Conservation (phyloP, 768 basidiomycete genomes). For the Rhodotorula taiwanensis region DNA sequence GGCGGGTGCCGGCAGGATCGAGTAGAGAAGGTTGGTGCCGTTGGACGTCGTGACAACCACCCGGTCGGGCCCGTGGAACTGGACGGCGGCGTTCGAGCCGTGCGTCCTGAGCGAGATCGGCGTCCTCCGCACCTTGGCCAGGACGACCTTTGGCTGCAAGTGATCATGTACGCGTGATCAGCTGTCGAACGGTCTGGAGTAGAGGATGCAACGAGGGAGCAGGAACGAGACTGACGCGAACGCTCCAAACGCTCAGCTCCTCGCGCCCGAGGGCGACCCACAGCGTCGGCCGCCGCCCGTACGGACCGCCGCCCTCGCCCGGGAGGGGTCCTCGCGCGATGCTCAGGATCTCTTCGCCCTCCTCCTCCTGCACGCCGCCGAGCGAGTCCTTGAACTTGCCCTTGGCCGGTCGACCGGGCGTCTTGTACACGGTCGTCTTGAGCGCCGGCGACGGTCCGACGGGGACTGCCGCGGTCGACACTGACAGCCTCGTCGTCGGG, state of each 20-base stretch:
- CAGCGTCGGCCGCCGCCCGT: neutral
- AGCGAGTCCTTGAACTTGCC: slow-evolving; percentile 30
- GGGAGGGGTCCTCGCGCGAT: slow-evolving; percentile 11
- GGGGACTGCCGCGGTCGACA: slow-evolving; percentile 30
- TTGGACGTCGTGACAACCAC: slow-evolving; percentile 25
- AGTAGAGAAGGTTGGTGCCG: slow-evolving; percentile 32
- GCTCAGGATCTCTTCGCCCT: slow-evolving; percentile 31
- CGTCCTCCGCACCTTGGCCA: slow-evolving; percentile 32
- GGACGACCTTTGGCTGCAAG: slow-evolving; percentile 30
- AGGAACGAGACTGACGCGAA: slow-evolving; percentile 14
- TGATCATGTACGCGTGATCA: neutral
- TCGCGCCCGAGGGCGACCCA: slow-evolving; percentile 31
- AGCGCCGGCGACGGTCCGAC: slow-evolving; percentile 15
- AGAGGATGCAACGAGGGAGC: neutral
- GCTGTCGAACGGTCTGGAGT: too few relatives aligned
- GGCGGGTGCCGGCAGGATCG: slow-evolving; percentile 3
- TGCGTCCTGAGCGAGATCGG: slow-evolving; percentile 30
- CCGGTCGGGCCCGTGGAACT: slow-evolving; percentile 21
- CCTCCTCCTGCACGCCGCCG: slow-evolving; percentile 34
- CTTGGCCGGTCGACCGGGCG: slow-evolving; percentile 14
- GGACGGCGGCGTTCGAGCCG: slow-evolving; percentile 19
- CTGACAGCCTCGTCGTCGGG: slow-evolving; percentile 29
- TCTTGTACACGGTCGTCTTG: slow-evolving; percentile 10
- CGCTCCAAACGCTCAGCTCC: slow-evolving; percentile 31
- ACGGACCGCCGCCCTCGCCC: neutral